Base-by-base conservation (phyloP, 441 rosid species). In the Populus tomentosa region DNA sequence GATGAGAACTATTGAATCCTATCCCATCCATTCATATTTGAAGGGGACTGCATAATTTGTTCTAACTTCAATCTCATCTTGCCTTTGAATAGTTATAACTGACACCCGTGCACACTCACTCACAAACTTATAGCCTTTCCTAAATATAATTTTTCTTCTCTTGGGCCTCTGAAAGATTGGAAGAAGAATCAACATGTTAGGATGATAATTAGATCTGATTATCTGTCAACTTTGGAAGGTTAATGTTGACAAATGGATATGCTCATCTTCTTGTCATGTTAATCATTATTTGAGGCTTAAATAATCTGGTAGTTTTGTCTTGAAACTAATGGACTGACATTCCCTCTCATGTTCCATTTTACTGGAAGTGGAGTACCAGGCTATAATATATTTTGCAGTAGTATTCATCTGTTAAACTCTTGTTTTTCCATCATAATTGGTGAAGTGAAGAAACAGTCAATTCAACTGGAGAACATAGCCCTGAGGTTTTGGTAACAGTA, bases 401-500 rank as follows among this genome's bases (percentile, higher is more conserved):
- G 56, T 46, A 46, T 14, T 46, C 56, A 46, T 14, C 20, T 13
- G 56, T 46, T 14, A 46, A 46, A 13, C 56, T 46, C 56, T 14
- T 46, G 13, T 14, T 13, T 46, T 46, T 46, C 56, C 56, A 4
- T 46, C 14, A 40, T 40, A 3, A n/a, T 13, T 28, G 28, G 20
- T 59, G n/a, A 75, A 63, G n/a, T 65, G 21, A 30, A 64, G 40
- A 18, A 18, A 56, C 3, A 21, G 67, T 50, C 9, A 18, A 8
- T 62, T 63, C 30, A 28, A 26, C 66, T 35, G 11, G 46, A 69
- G 40, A 61, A 36, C 38, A 53, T 4, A 61, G 9, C 40, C 26
- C 36, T 61, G 18, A 63, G 76, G 70, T 78, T 63, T 71, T 75
- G 59, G 38, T 50, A n/a, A 50, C 6, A 23, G 18, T 46, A 46